These are phyloP conservation scores for Patellaria atrata DNA, from an alignment of 495 filamentous ascomycete species.

Conservation along the genomic window DNA sequence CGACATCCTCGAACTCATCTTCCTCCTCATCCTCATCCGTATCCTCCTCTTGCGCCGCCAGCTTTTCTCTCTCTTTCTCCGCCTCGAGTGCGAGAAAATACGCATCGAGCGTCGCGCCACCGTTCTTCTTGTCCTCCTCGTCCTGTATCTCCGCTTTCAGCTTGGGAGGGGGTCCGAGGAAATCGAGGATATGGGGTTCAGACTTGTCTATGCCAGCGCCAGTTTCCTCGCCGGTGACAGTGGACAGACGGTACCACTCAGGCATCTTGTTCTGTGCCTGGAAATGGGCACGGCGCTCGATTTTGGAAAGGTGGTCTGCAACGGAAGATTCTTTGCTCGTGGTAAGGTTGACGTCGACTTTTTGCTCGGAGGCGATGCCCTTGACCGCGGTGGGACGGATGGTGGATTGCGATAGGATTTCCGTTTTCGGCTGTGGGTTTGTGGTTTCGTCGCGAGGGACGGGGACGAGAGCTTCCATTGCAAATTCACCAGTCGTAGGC, in stretches of 20 bases:
- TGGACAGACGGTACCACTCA: constrained; percentile 77
- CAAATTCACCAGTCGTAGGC: constrained; percentile 72
- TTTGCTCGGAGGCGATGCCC: constrained; percentile 52
- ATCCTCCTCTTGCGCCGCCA: constrained; percentile 30
- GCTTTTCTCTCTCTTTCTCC: constrained; percentile 20
- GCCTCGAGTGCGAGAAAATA: constrained; percentile 40
- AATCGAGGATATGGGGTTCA: too few relatives aligned
- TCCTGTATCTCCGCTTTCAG: constrained; percentile 34
- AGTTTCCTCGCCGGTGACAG: constrained; percentile 40
- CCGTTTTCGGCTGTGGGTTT: constrained; percentile 42
- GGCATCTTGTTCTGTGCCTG: constrained; percentile 77
- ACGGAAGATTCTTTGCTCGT: constrained; percentile 59
- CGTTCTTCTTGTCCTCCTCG: constrained; percentile 40
- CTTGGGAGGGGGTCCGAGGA: too few relatives aligned
- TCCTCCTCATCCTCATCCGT: constrained; percentile 21
- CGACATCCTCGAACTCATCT: constrained; percentile 22
- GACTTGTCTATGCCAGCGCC: constrained; percentile 7
- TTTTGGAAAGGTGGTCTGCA: constrained; percentile 57
- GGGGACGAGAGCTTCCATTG: constrained; percentile 44
- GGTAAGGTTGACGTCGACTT: constrained; percentile 67
- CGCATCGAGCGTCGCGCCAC: constrained; percentile 30
- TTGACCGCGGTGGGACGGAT: constrained; percentile 53
- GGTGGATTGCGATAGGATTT: constrained; percentile 31
- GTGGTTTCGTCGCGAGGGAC: constrained; percentile 44
- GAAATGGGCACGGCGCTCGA: constrained; percentile 54